These are phyloP conservation scores for Umbellularia californica DNA, from an alignment of 164 flowering plant genomes.

Conservation along the genomic window DNA sequence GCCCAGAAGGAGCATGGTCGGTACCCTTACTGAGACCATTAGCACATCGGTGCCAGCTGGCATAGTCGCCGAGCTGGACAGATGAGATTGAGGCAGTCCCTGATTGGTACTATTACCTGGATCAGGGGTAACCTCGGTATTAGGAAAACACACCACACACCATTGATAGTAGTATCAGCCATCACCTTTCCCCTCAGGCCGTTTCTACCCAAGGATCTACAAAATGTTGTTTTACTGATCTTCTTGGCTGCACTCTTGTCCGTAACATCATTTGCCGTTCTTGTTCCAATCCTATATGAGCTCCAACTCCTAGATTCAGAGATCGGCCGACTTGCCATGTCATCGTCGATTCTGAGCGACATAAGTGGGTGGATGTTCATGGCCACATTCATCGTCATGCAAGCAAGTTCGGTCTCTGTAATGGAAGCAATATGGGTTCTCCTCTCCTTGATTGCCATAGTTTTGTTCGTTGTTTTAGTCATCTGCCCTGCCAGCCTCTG, in stretches of 20 bases:
- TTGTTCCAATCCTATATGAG: constrained; percentile 29
- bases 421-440: neutral
- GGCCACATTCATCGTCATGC: neutral
- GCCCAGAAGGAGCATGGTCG: no score
- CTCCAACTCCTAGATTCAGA: constrained; percentile 36
- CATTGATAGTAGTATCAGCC: neutral
- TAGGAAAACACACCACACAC: no score
- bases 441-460: neutral
- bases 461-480: constrained; percentile 6
- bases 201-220: neutral
- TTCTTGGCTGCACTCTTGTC: constrained; percentile 9
- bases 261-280: constrained; percentile 29
- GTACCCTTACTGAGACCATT: no score
- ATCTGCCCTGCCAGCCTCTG: constrained; percentile 26
- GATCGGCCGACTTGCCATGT: constrained; percentile 32
- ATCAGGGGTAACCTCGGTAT: no score
- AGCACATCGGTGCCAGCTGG: no score
- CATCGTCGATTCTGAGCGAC: constrained; percentile 22
- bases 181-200: neutral
- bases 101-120: no score
- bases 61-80: no score
- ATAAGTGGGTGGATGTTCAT: neutral
- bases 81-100: no score
- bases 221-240: neutral
- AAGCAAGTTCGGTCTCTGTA: constrained; percentile 13